These are phyloP conservation scores for Pseudocercospora cruenta DNA, from an alignment of 2,329 filamentous ascomycete species.

Conservation along the genomic window DNA sequence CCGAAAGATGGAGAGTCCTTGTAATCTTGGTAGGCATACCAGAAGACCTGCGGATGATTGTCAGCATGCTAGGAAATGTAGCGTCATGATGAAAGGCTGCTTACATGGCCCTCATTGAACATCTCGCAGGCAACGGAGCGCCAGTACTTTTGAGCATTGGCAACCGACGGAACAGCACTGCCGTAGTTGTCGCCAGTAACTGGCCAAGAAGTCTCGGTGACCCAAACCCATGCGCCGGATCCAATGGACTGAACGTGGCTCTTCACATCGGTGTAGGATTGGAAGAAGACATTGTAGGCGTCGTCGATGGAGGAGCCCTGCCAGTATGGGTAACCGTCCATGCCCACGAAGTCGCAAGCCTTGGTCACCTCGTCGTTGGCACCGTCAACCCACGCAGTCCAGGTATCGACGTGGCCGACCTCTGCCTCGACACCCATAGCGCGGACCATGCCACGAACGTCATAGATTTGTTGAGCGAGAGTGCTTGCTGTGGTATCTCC, in stretches of 20 bases:
- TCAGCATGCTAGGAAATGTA: neutral
- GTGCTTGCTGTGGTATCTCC: constrained; percentile 46
- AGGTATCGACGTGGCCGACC: constrained; percentile 69
- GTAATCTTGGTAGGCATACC: constrained; percentile 65
- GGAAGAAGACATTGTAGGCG: constrained; percentile 58
- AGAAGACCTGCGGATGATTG: constrained; percentile 55
- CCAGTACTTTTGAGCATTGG: constrained; percentile 69
- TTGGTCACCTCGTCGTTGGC: constrained; percentile 64
- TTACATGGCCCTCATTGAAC: constrained; percentile 51
- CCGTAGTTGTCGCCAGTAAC: constrained; percentile 58
- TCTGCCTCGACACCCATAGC: constrained; percentile 52
- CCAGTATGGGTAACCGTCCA: constrained; percentile 70
- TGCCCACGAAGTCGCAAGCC: constrained; percentile 66
- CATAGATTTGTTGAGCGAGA: constrained; percentile 53
- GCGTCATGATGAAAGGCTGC: neutral
- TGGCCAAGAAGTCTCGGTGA: constrained; percentile 68
- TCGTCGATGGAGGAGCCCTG: constrained; percentile 63
- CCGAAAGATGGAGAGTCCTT: constrained; percentile 45
- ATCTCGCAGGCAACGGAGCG: constrained; percentile 62
- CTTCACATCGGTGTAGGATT: constrained; percentile 41
- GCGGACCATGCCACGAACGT: constrained; percentile 58
- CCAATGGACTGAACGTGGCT: constrained; percentile 48
- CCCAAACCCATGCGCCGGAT: constrained; percentile 27
- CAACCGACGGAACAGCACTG: constrained; percentile 57
- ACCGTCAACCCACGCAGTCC: constrained; percentile 53